Base-by-base conservation (phyloP, 1,284 basidiomycete genomes). In the Gastroboletus turbinatus region DNA sequence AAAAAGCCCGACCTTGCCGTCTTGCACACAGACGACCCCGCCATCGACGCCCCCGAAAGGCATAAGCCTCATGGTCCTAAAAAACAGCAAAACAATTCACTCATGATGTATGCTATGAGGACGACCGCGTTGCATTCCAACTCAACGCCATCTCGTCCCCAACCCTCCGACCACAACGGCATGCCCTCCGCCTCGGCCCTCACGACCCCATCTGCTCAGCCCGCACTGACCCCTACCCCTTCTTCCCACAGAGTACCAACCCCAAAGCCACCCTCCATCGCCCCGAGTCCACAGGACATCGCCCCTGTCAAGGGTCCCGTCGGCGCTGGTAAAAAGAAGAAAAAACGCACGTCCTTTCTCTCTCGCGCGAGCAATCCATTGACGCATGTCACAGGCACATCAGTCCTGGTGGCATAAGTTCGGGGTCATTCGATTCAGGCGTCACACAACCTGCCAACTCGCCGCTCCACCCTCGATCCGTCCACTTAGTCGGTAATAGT, bases 71-170 rank as follows among this genome's bases (percentile, higher is more conserved):
- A 65, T 21, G 71, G 65, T 33, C 70, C 75, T 35, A 85, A 79
- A 67, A 83, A 82, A 62, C 81, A 81, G 59, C 82, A 88, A 65
- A 90, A 91, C 65, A 82, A 78, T 57, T 74, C 80, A 61, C 77
- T 90, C 35, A 77, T 91, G 60, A 71, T 84, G 63, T 83, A 87
- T 60, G 89, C 89, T 17, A 91, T 91, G 88, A 80, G 78, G 56
- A 83, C 88, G 6, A 90, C 88, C 2, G 88, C 87, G 9, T 73
- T 78, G 42, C 88, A 91, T 64, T 80, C 88, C 39, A 83, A 75
- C 60, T 75, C 76, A 59, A 73, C 81, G 0, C 78, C 83, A 60
- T 70, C 75, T 32, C 70, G 67, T 30, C 58, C 70, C 11, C 69
- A 71, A 46, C 63, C 73, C 21, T 30, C 50, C 19, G 64, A 64